Base-by-base conservation (phyloP, 352 stramenopile species). In the Globisporangium viniferum region DNA sequence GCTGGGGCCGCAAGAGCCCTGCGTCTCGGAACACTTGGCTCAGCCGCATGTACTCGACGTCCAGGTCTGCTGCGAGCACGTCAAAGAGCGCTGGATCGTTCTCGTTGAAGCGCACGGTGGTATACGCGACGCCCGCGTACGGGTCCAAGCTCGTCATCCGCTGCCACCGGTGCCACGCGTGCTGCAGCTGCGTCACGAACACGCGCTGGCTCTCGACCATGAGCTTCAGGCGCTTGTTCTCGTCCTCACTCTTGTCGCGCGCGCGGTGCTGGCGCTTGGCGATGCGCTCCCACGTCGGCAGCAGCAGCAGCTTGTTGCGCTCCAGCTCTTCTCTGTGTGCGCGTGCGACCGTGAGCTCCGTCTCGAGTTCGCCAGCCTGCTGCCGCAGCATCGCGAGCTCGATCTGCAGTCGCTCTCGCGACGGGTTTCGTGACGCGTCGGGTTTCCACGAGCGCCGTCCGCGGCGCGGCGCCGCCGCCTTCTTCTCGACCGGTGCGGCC, bases 281-380 rank as follows among this genome's bases (percentile, higher is more conserved):
- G 53, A 71, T 71, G 66, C 39, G 59, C 27, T 59, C 15, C 66
- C 66, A 71, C 10, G 60, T 51, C 1, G 56, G 64, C 12, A 69
- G 12, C 35, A 63, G 31, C 18, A 69, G 53, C 15, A 61, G 24
- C 18, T 64, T 69, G 41, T 53, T 64, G 14, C 36, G 56, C 20
- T 59, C 22, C 2, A 69, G 35, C 36, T 55, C 35, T 44, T 58
- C 3, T 35, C 22, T 27, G 31, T 59, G 15, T n/a, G 29, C 44
- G 39, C 64, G 55, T 8, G 64, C 41, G 20, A 60, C 31, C 18
- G 57, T 66, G 36, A 66, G 35, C 33, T 71, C 59, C n/a, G 57
- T 24, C 29, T 67, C 59, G 9, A 71, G 59, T 3, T 60, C 27
- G 35, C 35, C 36, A 20, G 58, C 57, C 20, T 56, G 46, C 24